Base-by-base conservation (phyloP, 73 alveolate species). In the Strombidium stylifer region DNA sequence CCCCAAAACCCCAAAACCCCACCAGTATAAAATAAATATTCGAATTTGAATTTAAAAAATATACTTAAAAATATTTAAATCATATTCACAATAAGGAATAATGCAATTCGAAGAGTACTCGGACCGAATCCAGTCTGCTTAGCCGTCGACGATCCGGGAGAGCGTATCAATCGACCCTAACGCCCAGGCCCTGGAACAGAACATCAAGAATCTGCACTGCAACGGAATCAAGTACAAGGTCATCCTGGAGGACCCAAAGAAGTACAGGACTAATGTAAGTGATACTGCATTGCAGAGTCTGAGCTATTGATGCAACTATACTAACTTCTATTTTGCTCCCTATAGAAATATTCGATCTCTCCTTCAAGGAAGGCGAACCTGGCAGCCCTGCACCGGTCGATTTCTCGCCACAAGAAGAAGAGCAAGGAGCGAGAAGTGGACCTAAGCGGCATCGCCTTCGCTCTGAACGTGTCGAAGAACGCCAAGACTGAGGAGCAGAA, bases 311-410 rank as follows among this genome's bases (percentile, higher is more conserved):
- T 8, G 15, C 8, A 44, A 39, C 35, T 25, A 45, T 10, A 37
- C 20, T 14, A 25, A 36, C 39, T 31, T 58, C 30, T 19, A 25
- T 12, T 18, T 58, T 58, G 24, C 3, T 32, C n/a, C 57, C 15
- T 23, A 16, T 8, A 45, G 25, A 12, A 21, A 6, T 61, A 28
- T 48, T 49, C 28, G 79, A 36, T 52, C 5, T 79, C 67, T 48
- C 48, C 81, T 24, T 12, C 49, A 34, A 66, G 67, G 73, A 67
- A 82, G 0, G 59, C 50, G 16, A 42, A 39, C 31, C 56, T 50
- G 5, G 69, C 60, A 6, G 56, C 42, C 46, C 30, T 31, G 30
- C 51, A 32, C 37, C 24, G 16, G n/a, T 14, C 12, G 39, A 19
- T 12, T n/a, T n/a, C n/a, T n/a, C n/a, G n/a, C n/a, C n/a, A n/a